Percentiles rank a stretch among this genome's conserved stretches.
phyloP scores from a whole-genome alignment of 2,329 filamentous ascomycete genomes.

The Xylaria sp. region DNA sequence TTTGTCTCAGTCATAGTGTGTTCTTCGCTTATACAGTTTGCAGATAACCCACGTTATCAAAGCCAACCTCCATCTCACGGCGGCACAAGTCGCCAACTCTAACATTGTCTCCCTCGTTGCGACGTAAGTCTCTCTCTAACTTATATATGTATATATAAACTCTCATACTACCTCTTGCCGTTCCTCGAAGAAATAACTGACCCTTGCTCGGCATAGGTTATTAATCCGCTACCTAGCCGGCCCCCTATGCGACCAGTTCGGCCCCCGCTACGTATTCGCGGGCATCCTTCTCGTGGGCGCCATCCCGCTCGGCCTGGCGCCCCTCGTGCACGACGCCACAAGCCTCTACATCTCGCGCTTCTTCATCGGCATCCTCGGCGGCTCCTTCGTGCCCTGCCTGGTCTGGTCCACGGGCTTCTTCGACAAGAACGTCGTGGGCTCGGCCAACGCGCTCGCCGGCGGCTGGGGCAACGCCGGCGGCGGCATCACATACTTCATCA shows the following conservation, averaged over 20 bases:
- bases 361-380: slow-evolving; percentile 83
- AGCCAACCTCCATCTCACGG: slow-evolving; percentile 77
- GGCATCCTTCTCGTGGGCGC: slow-evolving; percentile 80
- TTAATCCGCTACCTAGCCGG: slow-evolving; percentile 82
- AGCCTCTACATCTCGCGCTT: slow-evolving; percentile 80
- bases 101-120: slow-evolving; percentile 85
- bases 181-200: neutral
- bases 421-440: slow-evolving; percentile 91
- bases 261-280: slow-evolving; percentile 83
- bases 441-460: slow-evolving; percentile 85
- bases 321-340: slow-evolving; percentile 73
- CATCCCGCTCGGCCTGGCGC: slow-evolving; percentile 84
- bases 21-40: slow-evolving; percentile 37
- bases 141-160: neutral
- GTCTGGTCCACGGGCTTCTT: slow-evolving; percentile 95
- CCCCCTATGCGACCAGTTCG: slow-evolving; percentile 86
- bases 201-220: slow-evolving; percentile 57
- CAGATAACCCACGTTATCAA: slow-evolving; percentile 80
- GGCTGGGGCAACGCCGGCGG: slow-evolving; percentile 90
- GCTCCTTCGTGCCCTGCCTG: slow-evolving; percentile 85
- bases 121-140: slow-evolving; percentile 59
- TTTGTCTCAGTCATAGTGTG: slow-evolving; percentile 19
- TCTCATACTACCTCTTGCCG: neutral
- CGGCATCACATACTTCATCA: slow-evolving; percentile 92
- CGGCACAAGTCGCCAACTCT: slow-evolving; percentile 82